Base-by-base conservation (phyloP, 495 filamentous ascomycete species). In the Platismatia glauca region DNA sequence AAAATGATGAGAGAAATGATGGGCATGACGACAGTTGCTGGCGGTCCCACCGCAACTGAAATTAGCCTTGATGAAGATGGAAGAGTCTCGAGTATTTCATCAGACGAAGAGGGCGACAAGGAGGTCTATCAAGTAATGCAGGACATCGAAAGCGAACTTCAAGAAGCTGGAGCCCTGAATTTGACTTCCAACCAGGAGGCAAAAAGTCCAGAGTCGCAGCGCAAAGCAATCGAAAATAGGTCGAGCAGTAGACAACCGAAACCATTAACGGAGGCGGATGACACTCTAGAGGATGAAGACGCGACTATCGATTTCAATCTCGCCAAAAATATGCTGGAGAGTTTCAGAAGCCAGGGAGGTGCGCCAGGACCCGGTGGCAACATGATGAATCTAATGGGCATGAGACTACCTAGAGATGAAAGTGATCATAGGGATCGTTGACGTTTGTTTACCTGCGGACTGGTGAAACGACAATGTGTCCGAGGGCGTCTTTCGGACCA, bases 1-100 rank as follows among this genome's bases (percentile, higher is more conserved):
- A 78, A 69, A 56, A 89, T 95, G 86, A 96, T 97, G 90, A 84
- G 86, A 59, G 91, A 95, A 71, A 96, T 96, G 89, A 94, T 94
- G 89, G 89, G 89, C 15, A 78, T 95, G 50, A 20, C 37, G 3
- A 13, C 59, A 15, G 22, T 16, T 22, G 18, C 59, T 38, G 50
- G 24, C 35, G 48, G 39, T 3, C 4, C 46, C 18, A 43, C 5
- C 3, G 35, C 50, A n/a, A 55, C 27, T 15, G 43, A 8, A 5
- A 5, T 39, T 1, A 9, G 27, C n/a, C 7, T n/a, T n/a, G 6
- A 18, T 16, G 31, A 44, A 22, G 22, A 48, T 0, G 31, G 41
- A 12, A 27, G 3, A 18, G 18, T 6, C 7, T 33, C 18, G 7
- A 33, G 35, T 13, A 22, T 41, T 41, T 55, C 27, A 41, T n/a